Base-by-base conservation (phyloP, 192 early-diverging fungal genomes). In the Radiomyces spectabilis region DNA sequence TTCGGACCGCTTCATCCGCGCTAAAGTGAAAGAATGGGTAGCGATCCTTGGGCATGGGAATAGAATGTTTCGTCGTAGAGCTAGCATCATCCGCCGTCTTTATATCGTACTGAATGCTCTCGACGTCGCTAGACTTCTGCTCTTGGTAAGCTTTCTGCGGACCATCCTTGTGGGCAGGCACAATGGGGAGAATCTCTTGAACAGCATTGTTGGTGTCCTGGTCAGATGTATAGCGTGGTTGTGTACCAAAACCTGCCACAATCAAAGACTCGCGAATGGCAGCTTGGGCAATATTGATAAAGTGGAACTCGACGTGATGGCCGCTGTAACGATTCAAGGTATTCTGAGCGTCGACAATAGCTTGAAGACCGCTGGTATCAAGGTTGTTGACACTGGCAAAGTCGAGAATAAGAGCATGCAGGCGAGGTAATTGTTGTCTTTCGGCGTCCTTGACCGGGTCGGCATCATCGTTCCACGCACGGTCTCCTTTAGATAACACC, bases 1-100 rank as follows among this genome's bases (percentile, higher is more conserved):
- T 38, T 41, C 42, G 44, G 19, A 64, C 61, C 9, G 68, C 68
- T 30, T 59, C 56, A 37, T 70, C 68, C 5, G 56, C 38, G 31
- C 56, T 59, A 50, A 51, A 70, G 38, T 70, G 68, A 57, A 70
- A 70, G 48, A 58, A 70, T 1, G 60, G 61, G 51, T 70, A 64
- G 5, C 39, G 32, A 21, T 70, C 68, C 3, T 45, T 44, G 16
- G 59, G 59, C 12, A 61, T 22, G 13, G 51, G 35, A 41, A 61
- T 61, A 22, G 51, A 39, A 8, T 37, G 19, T 5, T 38, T 19
- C 1, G 43, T 33, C 7, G 21, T 38, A 35, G 34, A 10, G 5
- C 27, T 40, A 21, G 42, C 34, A 13, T n/a, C 52, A 13, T 13
- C 34, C 5, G 35, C 19, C n/a, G 51, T 31, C 7, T 44, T 9